Base-by-base conservation (phyloP, 148 eudicot genomes). In the Arbutus unedo region DNA sequence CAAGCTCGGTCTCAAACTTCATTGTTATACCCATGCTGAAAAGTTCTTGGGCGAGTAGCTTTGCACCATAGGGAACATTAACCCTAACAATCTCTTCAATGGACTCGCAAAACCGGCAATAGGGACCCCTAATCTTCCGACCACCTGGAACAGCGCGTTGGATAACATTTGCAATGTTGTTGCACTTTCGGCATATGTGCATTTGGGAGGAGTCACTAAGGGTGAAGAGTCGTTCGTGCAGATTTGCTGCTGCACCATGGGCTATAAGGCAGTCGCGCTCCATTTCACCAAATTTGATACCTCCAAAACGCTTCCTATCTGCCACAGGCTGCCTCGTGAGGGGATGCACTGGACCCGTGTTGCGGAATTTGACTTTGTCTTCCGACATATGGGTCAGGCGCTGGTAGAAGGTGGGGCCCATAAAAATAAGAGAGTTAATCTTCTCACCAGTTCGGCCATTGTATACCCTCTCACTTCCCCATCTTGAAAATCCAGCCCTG, bases 211-310 rank as follows among this genome's bases (percentile, higher is more conserved):
- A 89, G 84, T 96, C 99, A 57, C 98, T 93, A 53, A 94, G 94
- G 0, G 98, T 94, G 88, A 96, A 96, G 54, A 96, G 98, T 2
- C 99, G 91, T 83, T 96, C 99, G n/a, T 96, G 99, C 14, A 96
- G 92, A 83, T 96, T 96, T 6, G 93, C 90, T 11, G 98, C 87
- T 8, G 99, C 99, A 59, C 99, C 99, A 19, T 96, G 99, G 74
- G 98, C 99, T 3, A 96, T 96, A 6, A 96, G 93, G 77, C 99
- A 93, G 82, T 96, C 99, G 0, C 99, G 87, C 70, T 96, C 98
- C 98, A 96, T 96, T 79, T 96, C 98, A 3, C 98, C 98, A 47
- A 96, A 96, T 66, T 96, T 96, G 74, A 96, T 90, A n/a, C 99
- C 99, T 13, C 99, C 99, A 53, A 96, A 96, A 0, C 99, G 89